A percentile compares a stretch with the other conserved stretches of the same genome.
phyloP scores from a whole-genome alignment of 179 eudicot genomes.

The Silene coronaria region DNA sequence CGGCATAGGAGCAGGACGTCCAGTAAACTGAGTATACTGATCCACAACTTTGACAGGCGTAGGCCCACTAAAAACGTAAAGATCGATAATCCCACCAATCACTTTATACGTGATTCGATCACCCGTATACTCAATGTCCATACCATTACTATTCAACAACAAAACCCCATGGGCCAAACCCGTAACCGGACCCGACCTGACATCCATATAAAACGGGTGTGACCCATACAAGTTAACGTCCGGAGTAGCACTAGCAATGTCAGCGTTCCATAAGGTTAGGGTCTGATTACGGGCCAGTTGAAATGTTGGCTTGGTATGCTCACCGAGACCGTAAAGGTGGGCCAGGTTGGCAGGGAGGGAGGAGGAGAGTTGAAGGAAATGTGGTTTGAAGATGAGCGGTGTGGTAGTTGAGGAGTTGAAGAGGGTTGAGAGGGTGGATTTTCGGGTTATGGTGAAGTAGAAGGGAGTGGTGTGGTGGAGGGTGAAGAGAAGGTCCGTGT shows the following conservation, averaged over 20 bases:
- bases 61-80: constrained; percentile 60
- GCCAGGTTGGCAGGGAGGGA: constrained; percentile 43
- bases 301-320: constrained; percentile 63
- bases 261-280: constrained; percentile 66
- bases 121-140: constrained; percentile 59
- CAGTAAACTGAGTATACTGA: constrained; percentile 53
- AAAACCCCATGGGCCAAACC: constrained; percentile 59
- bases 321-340: constrained; percentile 73
- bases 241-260: constrained; percentile 33
- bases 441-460: constrained; percentile 55
- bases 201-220: constrained; percentile 77
- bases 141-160: constrained; percentile 63
- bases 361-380: constrained; percentile 58
- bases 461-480: constrained; percentile 34
- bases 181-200: constrained; percentile 38
- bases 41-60: constrained; percentile 42
- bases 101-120: constrained; percentile 55
- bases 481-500: constrained; percentile 25
- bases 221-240: constrained; percentile 67
- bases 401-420: constrained; percentile 40
- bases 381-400: constrained; percentile 56
- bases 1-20: constrained; percentile 79
- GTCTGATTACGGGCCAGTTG: constrained; percentile 53
- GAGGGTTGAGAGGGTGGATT: constrained; percentile 46
- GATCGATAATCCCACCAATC: constrained; percentile 61